phyloP scores from a whole-genome alignment of 1,284 basidiomycete genomes.

The Boletus smithii region DNA sequence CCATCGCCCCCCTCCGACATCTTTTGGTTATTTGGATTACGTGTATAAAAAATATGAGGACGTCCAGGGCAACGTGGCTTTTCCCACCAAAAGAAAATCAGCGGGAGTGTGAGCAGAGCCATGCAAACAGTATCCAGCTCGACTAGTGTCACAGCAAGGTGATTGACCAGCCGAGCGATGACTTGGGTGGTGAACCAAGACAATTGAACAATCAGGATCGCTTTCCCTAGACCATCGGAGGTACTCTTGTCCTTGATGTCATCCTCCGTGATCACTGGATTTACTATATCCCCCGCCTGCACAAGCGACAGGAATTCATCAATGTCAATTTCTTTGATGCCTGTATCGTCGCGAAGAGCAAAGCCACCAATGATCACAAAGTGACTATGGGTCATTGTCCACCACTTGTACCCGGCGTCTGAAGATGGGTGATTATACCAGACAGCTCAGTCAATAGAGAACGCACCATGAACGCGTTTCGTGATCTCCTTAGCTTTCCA shows the following conservation, averaged over 20 bases:
- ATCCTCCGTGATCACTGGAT: slow-evolving; percentile 14
- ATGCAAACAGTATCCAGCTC: slow-evolving; percentile 35
- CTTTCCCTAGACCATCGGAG: slow-evolving; percentile 29
- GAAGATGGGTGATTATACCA: slow-evolving; percentile 1
- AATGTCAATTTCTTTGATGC: neutral
- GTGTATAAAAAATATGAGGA: neutral
- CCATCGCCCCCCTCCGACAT: neutral
- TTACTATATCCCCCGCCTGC: slow-evolving; percentile 1
- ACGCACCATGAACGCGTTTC: neutral
- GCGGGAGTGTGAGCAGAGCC: slow-evolving; percentile 26
- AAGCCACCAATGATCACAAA: slow-evolving; percentile 33
- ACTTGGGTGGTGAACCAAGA: slow-evolving; percentile 35
- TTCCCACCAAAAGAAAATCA: slow-evolving; percentile 36
- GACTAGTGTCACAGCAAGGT: slow-evolving; percentile 30
- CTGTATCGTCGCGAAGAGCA: neutral
- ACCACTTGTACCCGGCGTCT: slow-evolving; percentile 7
- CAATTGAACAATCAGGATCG: slow-evolving; percentile 30
- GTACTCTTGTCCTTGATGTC: slow-evolving; percentile 34
- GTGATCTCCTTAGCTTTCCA: slow-evolving; percentile 9
- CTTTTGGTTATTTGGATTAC: too few relatives aligned
- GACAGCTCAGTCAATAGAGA: neutral
- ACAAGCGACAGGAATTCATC: neutral
- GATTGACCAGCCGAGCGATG: slow-evolving; percentile 19
- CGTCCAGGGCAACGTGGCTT: slow-evolving; percentile 28
- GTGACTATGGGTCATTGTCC: slow-evolving; percentile 27